These are phyloP conservation scores for Santalum album DNA, from an alignment of 164 flowering plant species.

Conservation along the genomic window DNA sequence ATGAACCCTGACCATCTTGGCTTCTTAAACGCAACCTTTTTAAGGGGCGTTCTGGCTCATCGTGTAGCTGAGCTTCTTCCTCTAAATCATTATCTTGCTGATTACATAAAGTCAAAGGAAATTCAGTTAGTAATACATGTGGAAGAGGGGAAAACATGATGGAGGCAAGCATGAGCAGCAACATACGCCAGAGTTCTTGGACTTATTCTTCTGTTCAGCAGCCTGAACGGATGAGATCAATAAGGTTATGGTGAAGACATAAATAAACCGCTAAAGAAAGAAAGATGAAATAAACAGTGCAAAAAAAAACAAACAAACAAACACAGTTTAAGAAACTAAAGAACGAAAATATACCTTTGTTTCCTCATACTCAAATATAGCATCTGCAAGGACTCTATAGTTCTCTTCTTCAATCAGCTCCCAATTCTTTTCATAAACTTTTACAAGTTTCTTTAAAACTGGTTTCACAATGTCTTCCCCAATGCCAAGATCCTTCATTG, in stretches of 20 bases:
- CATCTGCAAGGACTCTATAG: conserved; percentile 69
- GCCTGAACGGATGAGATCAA: conserved; percentile 22
- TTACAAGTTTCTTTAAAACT: conserved; percentile 34
- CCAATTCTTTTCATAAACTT: conserved; percentile 49
- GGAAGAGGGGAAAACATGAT: not conserved
- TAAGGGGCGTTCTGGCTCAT: conserved; percentile 37
- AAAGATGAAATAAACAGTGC: not conserved
- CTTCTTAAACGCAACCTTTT: conserved; percentile 62
- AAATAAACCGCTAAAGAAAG: not conserved
- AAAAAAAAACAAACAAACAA: too few relatives aligned
- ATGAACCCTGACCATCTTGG: conserved; percentile 21
- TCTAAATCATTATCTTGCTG: conserved; percentile 20
- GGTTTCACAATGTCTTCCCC: conserved; percentile 31
- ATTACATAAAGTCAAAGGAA: conserved; percentile 6
- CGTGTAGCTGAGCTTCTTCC: conserved; percentile 27
- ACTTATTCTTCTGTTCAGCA: conserved; percentile 17
- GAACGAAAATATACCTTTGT: conserved; percentile 19
- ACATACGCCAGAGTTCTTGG: conserved; percentile 18
- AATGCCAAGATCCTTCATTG: conserved; percentile 47
- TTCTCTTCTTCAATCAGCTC: conserved; percentile 67
- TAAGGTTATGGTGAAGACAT: not conserved
- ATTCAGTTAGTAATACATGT: not conserved
- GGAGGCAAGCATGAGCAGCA: not conserved
- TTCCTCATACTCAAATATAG: conserved; percentile 49
- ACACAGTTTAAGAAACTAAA: not conserved